Evolutionary conservation across 805 yeast genomes (phyloP).

Genomic region (Sporopachydermia quercuum): DNA sequence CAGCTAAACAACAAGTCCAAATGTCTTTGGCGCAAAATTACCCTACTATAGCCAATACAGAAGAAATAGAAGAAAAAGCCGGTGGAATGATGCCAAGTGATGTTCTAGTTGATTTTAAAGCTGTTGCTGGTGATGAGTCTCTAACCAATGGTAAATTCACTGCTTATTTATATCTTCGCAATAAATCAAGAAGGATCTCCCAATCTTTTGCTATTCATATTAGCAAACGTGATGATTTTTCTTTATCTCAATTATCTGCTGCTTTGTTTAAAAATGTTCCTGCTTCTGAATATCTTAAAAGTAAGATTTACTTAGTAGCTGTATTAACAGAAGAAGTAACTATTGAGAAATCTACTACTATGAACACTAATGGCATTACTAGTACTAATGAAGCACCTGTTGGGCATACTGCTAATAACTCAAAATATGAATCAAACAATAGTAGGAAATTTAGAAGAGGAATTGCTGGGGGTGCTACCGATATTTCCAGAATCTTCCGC

Average conservation of each 20-base stretch:
- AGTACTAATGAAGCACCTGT: too few relatives aligned
- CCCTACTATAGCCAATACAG: slow-evolving; percentile 29
- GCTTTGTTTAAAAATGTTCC: slow-evolving; percentile 72
- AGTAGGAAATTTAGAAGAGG: slow-evolving; percentile 46
- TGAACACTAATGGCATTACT: too few relatives aligned
- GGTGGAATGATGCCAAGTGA: slow-evolving; percentile 31
- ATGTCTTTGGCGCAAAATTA: slow-evolving; percentile 61
- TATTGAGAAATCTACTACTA: slow-evolving; percentile 17
- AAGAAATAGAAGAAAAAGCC: slow-evolving; percentile 18
- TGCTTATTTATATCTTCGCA: slow-evolving; percentile 59
- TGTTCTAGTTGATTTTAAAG: slow-evolving; percentile 61
- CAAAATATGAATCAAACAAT: slow-evolving; percentile 10
- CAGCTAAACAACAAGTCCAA: slow-evolving; percentile 55
- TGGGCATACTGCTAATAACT: neutral
- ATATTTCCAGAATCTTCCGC: slow-evolving; percentile 65
- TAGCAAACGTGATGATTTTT: slow-evolving; percentile 37
- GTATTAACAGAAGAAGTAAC: slow-evolving; percentile 57
- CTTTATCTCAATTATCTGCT: slow-evolving; percentile 57
- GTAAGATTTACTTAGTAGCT: slow-evolving; percentile 63
- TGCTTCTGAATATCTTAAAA: slow-evolving; percentile 38
- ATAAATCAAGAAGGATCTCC: slow-evolving; percentile 46
- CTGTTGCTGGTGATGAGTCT: slow-evolving; percentile 40
- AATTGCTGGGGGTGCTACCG: slow-evolving; percentile 79
- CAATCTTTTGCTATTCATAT: slow-evolving; percentile 69
- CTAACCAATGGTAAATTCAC: slow-evolving; percentile 55